Conservation (phyloP, 1,284 basidiomycete species). For the Boletus coffeatus region DNA sequence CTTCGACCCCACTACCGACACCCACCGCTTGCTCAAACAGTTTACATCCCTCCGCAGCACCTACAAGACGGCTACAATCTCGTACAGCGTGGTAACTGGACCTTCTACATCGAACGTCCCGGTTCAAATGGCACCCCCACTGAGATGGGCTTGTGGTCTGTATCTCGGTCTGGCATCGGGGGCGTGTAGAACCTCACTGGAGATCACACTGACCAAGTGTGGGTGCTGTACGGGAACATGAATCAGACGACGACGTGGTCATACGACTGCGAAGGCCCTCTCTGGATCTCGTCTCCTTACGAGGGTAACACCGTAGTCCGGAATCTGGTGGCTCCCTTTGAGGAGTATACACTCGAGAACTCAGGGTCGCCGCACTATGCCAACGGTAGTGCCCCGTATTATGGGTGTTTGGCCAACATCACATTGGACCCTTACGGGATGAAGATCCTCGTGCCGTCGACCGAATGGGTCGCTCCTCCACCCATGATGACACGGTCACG, state of each 20-base stretch:
- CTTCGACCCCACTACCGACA: constrained; percentile 82
- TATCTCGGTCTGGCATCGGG: constrained; percentile 58
- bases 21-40: constrained; percentile 67
- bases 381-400: constrained; percentile 53
- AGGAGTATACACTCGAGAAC: constrained; percentile 59
- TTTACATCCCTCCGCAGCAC: constrained; percentile 63
- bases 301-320: constrained; percentile 51
- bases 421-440: constrained; percentile 72
- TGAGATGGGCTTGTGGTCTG: constrained; percentile 84
- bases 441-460: constrained; percentile 71
- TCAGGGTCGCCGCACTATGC: constrained; percentile 59
- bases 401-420: constrained; percentile 66
- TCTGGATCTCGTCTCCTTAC: constrained; percentile 79
- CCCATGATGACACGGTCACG: constrained; percentile 82
- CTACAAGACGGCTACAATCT: constrained; percentile 86
- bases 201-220: constrained; percentile 57
- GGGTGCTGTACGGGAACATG: constrained; percentile 83
- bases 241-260: constrained; percentile 64
- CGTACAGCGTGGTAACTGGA: constrained; percentile 67
- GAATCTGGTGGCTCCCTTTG: constrained; percentile 82
- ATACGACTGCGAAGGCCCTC: constrained; percentile 48
- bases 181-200: constrained; percentile 53
- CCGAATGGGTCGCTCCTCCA: constrained; percentile 62
- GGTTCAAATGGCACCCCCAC: constrained; percentile 78
- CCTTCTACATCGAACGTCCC: constrained; percentile 66